Evolutionary conservation across 2,329 filamentous ascomycete genomes (phyloP).

Genomic region (Phyllosticta citriasiana): DNA sequence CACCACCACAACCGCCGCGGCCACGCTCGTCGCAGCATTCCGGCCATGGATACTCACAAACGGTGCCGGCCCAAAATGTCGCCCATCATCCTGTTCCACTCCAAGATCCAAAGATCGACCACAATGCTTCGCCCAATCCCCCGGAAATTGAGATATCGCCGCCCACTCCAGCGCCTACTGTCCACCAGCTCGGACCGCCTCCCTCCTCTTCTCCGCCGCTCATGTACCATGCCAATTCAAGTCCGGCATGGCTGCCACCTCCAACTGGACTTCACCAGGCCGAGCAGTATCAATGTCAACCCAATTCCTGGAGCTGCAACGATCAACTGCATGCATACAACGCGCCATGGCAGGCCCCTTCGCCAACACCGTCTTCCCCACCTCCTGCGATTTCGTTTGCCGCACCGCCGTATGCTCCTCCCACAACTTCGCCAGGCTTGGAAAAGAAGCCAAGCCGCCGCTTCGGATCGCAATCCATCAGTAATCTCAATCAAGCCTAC

Average conservation of each 20-base stretch:
- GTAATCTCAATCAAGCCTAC: constrained; percentile 6
- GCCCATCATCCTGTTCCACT: neutral
- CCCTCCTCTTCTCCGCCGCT: neutral
- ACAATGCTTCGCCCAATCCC: neutral
- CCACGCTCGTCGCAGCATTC: neutral
- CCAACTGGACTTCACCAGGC: neutral
- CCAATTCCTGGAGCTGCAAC: neutral
- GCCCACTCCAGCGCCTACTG: neutral
- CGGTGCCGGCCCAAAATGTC: neutral
- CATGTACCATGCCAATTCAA: constrained; percentile 4
- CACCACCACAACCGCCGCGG: neutral
- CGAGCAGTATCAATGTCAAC: neutral
- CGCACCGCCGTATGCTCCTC: neutral
- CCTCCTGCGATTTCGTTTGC: neutral
- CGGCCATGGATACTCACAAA: neutral
- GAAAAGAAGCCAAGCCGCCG: neutral
- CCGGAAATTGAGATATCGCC: constrained; percentile 3
- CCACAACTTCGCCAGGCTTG: neutral
- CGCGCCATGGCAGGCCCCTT: neutral
- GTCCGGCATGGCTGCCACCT: neutral
- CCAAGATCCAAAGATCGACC: neutral
- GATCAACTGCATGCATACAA: neutral
- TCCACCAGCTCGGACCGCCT: neutral
- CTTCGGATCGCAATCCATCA: constrained; percentile 5
- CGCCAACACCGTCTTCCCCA: neutral